Conservation (phyloP, 2,329 filamentous ascomycete species). For the Penicillium thymicola region DNA sequence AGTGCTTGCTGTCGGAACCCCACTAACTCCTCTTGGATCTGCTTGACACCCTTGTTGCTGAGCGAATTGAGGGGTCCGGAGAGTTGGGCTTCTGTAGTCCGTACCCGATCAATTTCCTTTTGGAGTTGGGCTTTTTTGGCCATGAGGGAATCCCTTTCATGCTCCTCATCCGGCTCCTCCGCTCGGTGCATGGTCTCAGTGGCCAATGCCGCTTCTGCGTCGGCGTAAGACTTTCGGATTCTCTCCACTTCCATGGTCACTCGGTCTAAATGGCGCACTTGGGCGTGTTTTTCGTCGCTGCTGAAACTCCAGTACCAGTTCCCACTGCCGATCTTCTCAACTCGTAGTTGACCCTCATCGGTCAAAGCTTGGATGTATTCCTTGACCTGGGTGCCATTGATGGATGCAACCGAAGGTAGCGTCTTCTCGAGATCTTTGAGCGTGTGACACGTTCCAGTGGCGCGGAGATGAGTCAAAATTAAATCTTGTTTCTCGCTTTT, state of each 20-base stretch:
- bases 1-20: conserved; percentile 32
- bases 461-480: conserved; percentile 59
- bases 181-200: conserved; percentile 34
- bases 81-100: conserved; percentile 33
- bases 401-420: conserved; percentile 59
- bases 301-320: conserved; percentile 71
- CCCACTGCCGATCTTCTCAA: conserved; percentile 67
- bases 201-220: conserved; percentile 36
- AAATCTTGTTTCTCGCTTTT: conserved; percentile 57
- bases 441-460: conserved; percentile 59
- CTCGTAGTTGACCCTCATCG: conserved; percentile 60
- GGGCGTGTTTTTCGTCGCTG: conserved; percentile 54
- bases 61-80: conserved; percentile 23
- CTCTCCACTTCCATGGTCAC: conserved; percentile 32
- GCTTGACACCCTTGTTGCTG: conserved; percentile 33
- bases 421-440: conserved; percentile 67
- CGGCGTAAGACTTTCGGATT: conserved; percentile 27
- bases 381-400: conserved; percentile 65
- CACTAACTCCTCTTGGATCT: conserved; percentile 34
- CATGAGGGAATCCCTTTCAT: conserved; percentile 23
- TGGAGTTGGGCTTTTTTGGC: conserved; percentile 23
- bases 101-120: conserved; percentile 33
- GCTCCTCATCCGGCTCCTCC: conserved; percentile 24
- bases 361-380: conserved; percentile 62
- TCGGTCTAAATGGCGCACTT: conserved; percentile 34